Evolutionary conservation across 2,329 filamentous ascomycete genomes (phyloP), one percentile per base, ranked within the genome.

Genomic region (Chaetoscypha palmicola): DNA sequence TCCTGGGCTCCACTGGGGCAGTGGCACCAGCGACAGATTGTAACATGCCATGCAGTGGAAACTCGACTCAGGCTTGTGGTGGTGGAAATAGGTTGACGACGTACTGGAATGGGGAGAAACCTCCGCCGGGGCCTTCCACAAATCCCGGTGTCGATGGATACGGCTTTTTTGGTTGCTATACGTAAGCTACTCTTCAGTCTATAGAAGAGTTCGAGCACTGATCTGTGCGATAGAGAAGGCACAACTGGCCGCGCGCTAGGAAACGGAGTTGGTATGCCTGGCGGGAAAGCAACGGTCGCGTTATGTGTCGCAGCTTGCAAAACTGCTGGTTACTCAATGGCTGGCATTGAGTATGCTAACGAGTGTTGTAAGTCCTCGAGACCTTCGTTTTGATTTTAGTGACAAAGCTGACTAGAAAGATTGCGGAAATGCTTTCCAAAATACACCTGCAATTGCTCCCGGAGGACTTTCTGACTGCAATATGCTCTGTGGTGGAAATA

Each of bases 311-410:
- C 39, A 7, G 47, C 53, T 1, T 58, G 56, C 31, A 39, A 52
- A 22, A 41, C 40, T 23, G 47, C 48, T 16, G 52, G 50, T 3
- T 71, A 67, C 47, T 50, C 47, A 9, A 51, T 72, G 63, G 59
- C 62, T 41, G 71, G 71, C 32, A 52, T 72, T 26, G 70, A 74
- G 49, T 73, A 72, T 46, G 60, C 64, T 35, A 56, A 65, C 4
- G 67, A 73, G 53, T 73, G 66, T 50, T 71, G 54, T 56, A 45
- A 42, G 50, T 45, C 23, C 5, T 34, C 32, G 11, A 16, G 4
- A 4, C 32, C 19, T 10, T 10, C 19, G n/a, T 16, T 10, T 34
- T 34, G 10, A 16, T 10, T 34, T 3, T 34, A 4, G 4, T 34
- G 3, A 16, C 32, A 17, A 16, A 17, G 2, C 4, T 34, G 11